phyloP scores from a whole-genome alignment of 1,284 basidiomycete species.

The Rhodotorula mucilaginosa region DNA sequence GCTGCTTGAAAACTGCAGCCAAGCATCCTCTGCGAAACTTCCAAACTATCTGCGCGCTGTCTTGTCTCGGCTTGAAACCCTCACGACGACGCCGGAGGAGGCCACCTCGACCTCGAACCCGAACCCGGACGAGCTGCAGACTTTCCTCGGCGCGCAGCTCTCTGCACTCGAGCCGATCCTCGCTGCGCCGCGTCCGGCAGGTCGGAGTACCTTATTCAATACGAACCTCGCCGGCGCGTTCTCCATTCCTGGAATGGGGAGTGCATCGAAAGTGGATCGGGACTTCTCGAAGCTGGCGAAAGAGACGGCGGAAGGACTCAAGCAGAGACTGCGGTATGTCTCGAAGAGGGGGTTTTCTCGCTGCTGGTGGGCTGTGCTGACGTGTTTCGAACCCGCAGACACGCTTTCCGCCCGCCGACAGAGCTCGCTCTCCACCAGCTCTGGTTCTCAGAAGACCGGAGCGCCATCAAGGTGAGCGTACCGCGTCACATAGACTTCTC shows the following conservation, averaged over 20 bases:
- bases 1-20: neutral
- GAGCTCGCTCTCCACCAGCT: slow-evolving; percentile 27
- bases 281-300: slow-evolving; percentile 23
- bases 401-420: slow-evolving; percentile 11
- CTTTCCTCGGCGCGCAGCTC: neutral
- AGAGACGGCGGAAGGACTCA: slow-evolving; percentile 20
- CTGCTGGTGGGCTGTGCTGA: neutral
- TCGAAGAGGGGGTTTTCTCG: no score
- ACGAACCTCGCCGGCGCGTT: slow-evolving; percentile 17
- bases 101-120: neutral
- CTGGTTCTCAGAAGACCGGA: slow-evolving; percentile 29
- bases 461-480: slow-evolving; percentile 20
- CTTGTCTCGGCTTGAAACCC: neutral
- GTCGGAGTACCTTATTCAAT: slow-evolving; percentile 28
- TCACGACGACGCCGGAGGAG: neutral
- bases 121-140: neutral
- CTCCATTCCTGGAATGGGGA: neutral
- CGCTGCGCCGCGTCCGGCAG: slow-evolving; percentile 4
- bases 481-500: no score
- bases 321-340: slow-evolving; percentile 17
- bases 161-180: slow-evolving; percentile 8
- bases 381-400: neutral
- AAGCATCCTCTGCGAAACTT: slow-evolving; percentile 32
- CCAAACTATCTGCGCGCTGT: slow-evolving; percentile 8
- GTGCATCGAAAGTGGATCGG: slow-evolving; percentile 8